These are phyloP conservation scores for Fusarium dimerum DNA, from an alignment of 2,329 filamentous ascomycete genomes.

Conservation along the genomic window DNA sequence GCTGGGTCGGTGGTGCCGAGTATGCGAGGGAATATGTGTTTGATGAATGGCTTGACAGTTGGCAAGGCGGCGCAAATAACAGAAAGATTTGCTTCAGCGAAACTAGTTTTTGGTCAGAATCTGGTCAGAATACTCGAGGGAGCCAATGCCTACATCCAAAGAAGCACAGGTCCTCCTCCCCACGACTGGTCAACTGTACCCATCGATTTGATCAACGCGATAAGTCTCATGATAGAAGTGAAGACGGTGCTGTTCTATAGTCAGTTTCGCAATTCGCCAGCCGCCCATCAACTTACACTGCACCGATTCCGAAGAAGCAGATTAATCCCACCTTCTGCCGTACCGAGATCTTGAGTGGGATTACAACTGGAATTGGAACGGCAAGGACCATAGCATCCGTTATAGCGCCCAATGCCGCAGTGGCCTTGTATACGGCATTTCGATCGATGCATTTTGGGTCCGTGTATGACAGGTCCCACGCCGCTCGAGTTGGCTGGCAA, in stretches of 20 bases:
- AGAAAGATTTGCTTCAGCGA: slow-evolving; percentile 18
- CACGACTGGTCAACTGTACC: slow-evolving; percentile 7
- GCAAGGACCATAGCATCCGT: slow-evolving; percentile 11
- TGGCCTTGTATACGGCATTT: slow-evolving; percentile 8
- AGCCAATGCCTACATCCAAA: slow-evolving; percentile 15
- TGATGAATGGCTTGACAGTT: slow-evolving; percentile 15
- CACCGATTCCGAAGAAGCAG: slow-evolving; percentile 9
- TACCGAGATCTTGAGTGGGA: slow-evolving; percentile 2
- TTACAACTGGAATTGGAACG: slow-evolving; percentile 7
- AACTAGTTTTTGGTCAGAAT: background rate
- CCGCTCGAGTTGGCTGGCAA: slow-evolving; percentile 5
- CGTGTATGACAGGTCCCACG: slow-evolving; percentile 7
- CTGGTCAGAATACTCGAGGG: too few relatives aligned
- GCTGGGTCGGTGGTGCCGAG: slow-evolving; percentile 2
- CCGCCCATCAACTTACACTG: background rate
- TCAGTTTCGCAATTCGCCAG: background rate
- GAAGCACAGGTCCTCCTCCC: slow-evolving; percentile 8
- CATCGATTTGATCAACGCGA: slow-evolving; percentile 11
- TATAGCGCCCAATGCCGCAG: slow-evolving; percentile 7
- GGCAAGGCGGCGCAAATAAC: slow-evolving; percentile 15
- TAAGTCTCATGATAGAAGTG: slow-evolving; percentile 17
- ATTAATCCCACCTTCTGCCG: slow-evolving; percentile 12
- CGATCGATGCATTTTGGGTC: slow-evolving; percentile 9
- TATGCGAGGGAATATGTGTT: slow-evolving; percentile 13
- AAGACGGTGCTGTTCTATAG: slow-evolving; percentile 7